phyloP scores from a whole-genome alignment of 2,329 filamentous ascomycete species.

The Lachnellula arida region DNA sequence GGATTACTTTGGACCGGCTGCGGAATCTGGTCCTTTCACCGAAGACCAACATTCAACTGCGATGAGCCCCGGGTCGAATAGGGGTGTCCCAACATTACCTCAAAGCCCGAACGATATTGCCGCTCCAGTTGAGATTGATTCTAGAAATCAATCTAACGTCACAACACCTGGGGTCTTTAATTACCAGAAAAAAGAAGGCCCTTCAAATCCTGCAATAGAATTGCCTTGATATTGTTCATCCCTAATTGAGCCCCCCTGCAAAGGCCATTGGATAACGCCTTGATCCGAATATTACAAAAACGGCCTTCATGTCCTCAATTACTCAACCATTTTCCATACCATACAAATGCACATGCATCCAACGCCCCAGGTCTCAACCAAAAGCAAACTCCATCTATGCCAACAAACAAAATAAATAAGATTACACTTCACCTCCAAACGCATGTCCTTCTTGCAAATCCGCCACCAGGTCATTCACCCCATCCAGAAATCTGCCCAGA shows the following conservation, averaged over 20 bases:
- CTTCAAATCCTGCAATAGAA: slow-evolving; percentile 38
- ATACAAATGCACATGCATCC: slow-evolving; percentile 13
- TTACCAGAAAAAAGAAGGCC: slow-evolving; percentile 8
- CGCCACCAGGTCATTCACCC: slow-evolving; percentile 59
- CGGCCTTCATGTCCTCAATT: slow-evolving; percentile 6
- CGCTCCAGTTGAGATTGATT: slow-evolving; percentile 51
- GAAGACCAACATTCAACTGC: slow-evolving; percentile 19
- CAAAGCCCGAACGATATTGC: slow-evolving; percentile 46
- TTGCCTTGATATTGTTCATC: slow-evolving; percentile 37
- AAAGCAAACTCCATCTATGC: slow-evolving; percentile 14
- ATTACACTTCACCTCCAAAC: slow-evolving; percentile 58
- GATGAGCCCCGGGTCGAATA: slow-evolving; percentile 31
- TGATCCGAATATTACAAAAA: slow-evolving; percentile 12
- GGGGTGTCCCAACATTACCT: slow-evolving; percentile 41
- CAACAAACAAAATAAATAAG: slow-evolving; percentile 15
- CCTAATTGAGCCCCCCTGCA: not conserved
- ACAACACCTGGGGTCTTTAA: slow-evolving; percentile 19
- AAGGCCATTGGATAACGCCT: slow-evolving; percentile 18
- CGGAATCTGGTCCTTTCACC: slow-evolving; percentile 41
- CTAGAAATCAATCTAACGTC: slow-evolving; percentile 21
- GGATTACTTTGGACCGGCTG: slow-evolving; percentile 33
- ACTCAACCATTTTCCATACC: slow-evolving; percentile 17
- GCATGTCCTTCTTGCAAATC: slow-evolving; percentile 77
- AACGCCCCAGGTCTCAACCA: slow-evolving; percentile 11
- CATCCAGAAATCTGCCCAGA: slow-evolving; percentile 56